A percentile compares a stretch with the other conserved stretches of the same genome.
Conservation (phyloP, 306 rosid species). For the Bauhinia variegata region DNA sequence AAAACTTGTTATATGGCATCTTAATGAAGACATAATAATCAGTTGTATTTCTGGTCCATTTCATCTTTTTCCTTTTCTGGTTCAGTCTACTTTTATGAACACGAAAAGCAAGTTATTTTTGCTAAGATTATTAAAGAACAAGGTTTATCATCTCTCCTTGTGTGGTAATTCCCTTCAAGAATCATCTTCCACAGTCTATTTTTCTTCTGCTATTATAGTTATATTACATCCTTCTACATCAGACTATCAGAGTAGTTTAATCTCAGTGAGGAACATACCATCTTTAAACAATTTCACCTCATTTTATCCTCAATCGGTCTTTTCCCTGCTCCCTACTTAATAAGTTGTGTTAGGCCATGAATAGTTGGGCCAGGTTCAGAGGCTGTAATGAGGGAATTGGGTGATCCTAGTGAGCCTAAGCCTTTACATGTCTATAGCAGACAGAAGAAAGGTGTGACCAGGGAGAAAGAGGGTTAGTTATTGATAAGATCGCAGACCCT, state of each 20-base stretch:
- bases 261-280: background rate
- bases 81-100: slow-evolving; percentile 15
- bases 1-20: slow-evolving; percentile 28
- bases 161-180: slow-evolving; percentile 13
- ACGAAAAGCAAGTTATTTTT: slow-evolving; percentile 10
- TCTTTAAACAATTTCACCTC: background rate
- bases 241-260: background rate
- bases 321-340: background rate
- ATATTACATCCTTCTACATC: background rate
- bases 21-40: slow-evolving; percentile 23
- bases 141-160: slow-evolving; percentile 16
- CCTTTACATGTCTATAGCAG: too few species aligned
- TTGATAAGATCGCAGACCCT: too few species aligned
- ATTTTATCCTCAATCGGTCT: slow-evolving; percentile 13
- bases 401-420: too few species aligned
- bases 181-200: background rate
- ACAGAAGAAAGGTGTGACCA: too few species aligned
- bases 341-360: too few species aligned
- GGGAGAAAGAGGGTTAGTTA: too few species aligned
- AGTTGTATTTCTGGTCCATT: background rate
- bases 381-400: too few species aligned
- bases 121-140: slow-evolving; percentile 10
- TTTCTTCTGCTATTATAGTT: background rate
- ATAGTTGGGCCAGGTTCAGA: too few species aligned
- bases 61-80: slow-evolving; percentile 4